Percentiles rank a stretch among this genome's conserved stretches.
phyloP scores from a whole-genome alignment of 2,329 filamentous ascomycete genomes.

The Aspergillus luchuensis region DNA sequence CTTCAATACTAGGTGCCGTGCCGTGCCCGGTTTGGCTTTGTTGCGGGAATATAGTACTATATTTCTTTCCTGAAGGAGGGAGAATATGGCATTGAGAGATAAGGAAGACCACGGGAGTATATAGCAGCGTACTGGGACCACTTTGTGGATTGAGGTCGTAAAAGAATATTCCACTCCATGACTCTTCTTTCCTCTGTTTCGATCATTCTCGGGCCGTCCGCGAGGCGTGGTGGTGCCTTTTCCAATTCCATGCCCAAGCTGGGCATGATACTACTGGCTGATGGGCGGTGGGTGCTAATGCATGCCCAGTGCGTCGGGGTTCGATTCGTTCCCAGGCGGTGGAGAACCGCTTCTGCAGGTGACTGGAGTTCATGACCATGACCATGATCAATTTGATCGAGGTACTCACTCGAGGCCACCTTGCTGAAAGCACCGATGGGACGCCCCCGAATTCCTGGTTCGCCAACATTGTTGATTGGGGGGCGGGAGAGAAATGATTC shows the following conservation, averaged over 20 bases:
- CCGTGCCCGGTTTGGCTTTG: neutral
- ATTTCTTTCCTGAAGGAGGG: neutral
- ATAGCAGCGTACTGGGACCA: neutral
- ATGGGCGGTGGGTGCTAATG: constrained; percentile 21
- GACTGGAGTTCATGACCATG: constrained; percentile 20
- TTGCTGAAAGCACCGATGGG: constrained; percentile 6
- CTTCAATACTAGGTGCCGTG: neutral
- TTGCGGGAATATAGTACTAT: neutral
- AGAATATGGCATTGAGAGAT: neutral
- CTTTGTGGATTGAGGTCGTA: neutral
- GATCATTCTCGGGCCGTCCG: constrained; percentile 1
- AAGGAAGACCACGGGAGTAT: neutral
- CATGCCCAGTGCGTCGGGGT: constrained; percentile 24
- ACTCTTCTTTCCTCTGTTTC: neutral
- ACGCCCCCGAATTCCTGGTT: constrained; percentile 6
- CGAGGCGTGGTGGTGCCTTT: neutral
- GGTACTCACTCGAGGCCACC: constrained; percentile 1
- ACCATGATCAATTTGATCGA: constrained; percentile 4
- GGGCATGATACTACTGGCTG: neutral
- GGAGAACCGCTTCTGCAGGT: constrained; percentile 24
- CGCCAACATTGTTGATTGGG: neutral
- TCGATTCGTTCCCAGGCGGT: constrained; percentile 15
- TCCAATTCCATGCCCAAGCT: neutral
- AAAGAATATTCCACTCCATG: neutral
- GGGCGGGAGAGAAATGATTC: neutral